Conservation (phyloP, 805 yeast genomes). For the Suhomyces pyralidae region DNA sequence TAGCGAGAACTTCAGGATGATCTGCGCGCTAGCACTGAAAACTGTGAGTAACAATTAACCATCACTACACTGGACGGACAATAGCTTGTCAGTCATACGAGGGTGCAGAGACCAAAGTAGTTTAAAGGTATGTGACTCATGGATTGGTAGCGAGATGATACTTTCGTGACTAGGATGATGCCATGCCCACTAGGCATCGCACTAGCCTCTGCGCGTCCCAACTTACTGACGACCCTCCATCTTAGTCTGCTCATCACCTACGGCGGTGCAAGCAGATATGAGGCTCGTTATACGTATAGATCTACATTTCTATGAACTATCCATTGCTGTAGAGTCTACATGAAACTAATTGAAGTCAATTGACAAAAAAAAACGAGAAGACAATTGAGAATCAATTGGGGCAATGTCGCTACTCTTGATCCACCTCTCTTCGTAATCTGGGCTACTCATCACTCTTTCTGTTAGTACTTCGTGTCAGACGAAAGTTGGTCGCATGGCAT, state of each 20-base stretch:
- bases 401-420: background rate
- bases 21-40: background rate
- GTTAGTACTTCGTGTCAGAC: slow-evolving; percentile 16
- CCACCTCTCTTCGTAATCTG: background rate
- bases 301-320: background rate
- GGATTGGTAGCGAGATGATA: no score
- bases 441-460: background rate
- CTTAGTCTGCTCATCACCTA: background rate
- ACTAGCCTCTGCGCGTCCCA: background rate
- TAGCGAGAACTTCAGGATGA: background rate
- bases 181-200: background rate
- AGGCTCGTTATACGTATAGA: background rate
- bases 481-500: slow-evolving; percentile 41
- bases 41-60: background rate
- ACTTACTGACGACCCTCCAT: background rate
- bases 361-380: background rate
- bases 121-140: background rate
- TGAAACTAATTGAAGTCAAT: background rate
- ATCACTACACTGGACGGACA: background rate
- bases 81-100: background rate
- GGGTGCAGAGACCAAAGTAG: background rate
- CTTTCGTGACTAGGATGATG: background rate
- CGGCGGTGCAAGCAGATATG: background rate
- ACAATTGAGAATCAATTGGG: background rate
- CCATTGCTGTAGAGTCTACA: background rate